Evolutionary conservation across 345 rosid genomes (phyloP).

Genomic region (Linum tenue): DNA sequence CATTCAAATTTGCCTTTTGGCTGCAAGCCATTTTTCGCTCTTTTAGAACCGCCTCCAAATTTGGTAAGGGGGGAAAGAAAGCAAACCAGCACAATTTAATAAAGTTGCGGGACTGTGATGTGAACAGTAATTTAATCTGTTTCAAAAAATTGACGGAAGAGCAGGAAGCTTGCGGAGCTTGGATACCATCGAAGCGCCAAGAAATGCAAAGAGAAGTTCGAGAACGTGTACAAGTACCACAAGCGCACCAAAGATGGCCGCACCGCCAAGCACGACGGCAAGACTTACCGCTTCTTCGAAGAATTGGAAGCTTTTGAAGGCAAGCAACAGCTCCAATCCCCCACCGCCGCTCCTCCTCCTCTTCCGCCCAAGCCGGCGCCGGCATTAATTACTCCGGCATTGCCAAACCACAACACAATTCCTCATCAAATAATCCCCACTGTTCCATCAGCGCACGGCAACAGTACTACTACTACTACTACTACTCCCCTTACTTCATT

Average conservation of each 20-base stretch:
- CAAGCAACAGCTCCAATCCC: slow-evolving; percentile 12
- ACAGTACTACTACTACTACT: slow-evolving; percentile 5
- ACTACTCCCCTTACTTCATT: slow-evolving; percentile 14
- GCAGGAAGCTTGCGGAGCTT: slow-evolving; percentile 73
- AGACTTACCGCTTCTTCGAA: slow-evolving; percentile 41
- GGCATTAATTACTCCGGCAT: background rate
- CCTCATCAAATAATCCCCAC: background rate
- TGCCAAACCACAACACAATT: slow-evolving; percentile 5
- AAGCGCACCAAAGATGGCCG: too few species aligned
- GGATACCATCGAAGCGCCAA: slow-evolving; percentile 65
- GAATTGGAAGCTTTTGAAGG: slow-evolving; percentile 63
- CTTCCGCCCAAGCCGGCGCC: too few species aligned
- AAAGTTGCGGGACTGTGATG: too few species aligned
- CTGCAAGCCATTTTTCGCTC: too few species aligned
- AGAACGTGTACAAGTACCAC: slow-evolving; percentile 19
- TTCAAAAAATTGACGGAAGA: too few species aligned
- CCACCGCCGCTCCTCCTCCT: background rate
- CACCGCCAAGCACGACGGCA: too few species aligned
- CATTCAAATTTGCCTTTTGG: too few species aligned
- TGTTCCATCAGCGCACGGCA: background rate
- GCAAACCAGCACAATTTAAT: too few species aligned
- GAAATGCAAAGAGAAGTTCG: slow-evolving; percentile 93
- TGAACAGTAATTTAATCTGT: too few species aligned
- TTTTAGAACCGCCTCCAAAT: too few species aligned
- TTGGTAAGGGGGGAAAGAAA: too few species aligned